Base-by-base conservation (phyloP, 768 basidiomycete species). In the Mycena epipterygia region DNA sequence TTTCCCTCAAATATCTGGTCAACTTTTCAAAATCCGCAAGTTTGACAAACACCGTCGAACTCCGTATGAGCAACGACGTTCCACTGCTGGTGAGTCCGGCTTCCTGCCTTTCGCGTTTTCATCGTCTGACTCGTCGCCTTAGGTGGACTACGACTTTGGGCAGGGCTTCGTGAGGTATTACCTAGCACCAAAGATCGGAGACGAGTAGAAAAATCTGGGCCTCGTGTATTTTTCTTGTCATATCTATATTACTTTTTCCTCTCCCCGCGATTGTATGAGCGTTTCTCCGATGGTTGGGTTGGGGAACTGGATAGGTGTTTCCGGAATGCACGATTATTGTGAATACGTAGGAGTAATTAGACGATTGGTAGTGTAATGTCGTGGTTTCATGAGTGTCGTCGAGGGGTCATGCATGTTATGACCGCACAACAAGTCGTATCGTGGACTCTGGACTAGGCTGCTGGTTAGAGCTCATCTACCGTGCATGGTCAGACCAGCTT, bases 1-100 rank as follows among this genome's bases (percentile, higher is more conserved):
- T 99, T 86, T 96, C 95, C 35, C 85, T 99, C 75, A 99, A 98
- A 81, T 99, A 99, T 82, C 91, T 99, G 32, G 92, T 94, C 80
- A 98, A 98, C 84, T 99, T 99, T 77, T 90, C 95, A 60, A 99
- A 98, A 87, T 95, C 93, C 72, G 84, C 93, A 2, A 86, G 91
- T 33, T 83, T 99, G 42, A 88, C 90, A 17, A 86, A 84, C 71
- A 88, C 85, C 30, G 96, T 97, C 39, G 89, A 91, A 77, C 87
- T 98, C 27, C 93, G 93, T 88, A 91, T 98, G 91, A 94, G 91
- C 81, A 95, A 94, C 78, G 96, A 97, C 37, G 95, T 97, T 0
- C 96, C 96, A 3, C 84, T 97, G 56, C 87, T 97, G 64, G 95
- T 95, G 52, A 79, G 90, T 84, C 42, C 13, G 41, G 41, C 35